Percentiles rank a stretch among this genome's conserved stretches.
These are phyloP conservation scores for Aspergillus brasiliensis DNA, from an alignment of 2,329 filamentous ascomycete species.

Conservation along the genomic window DNA sequence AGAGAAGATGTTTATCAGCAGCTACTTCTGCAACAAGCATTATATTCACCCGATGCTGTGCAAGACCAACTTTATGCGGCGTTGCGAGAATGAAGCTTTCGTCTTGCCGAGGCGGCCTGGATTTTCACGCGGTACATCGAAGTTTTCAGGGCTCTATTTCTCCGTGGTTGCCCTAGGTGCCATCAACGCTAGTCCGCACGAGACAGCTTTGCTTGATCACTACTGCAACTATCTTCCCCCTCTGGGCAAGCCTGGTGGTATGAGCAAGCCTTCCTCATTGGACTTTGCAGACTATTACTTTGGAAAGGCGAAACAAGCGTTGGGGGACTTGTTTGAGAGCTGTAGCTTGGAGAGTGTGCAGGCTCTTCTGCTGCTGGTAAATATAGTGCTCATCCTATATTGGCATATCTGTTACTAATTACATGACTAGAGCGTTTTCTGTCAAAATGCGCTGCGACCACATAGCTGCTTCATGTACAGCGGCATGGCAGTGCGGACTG, in stretches of 20 bases:
- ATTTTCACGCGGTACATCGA: slow-evolving; percentile 13
- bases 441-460: slow-evolving; percentile 37
- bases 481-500: slow-evolving; percentile 38
- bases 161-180: slow-evolving; percentile 33
- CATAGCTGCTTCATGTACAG: slow-evolving; percentile 41
- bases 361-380: slow-evolving; percentile 28
- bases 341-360: slow-evolving; percentile 30
- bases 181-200: slow-evolving; percentile 29
- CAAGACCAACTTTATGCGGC: slow-evolving; percentile 24
- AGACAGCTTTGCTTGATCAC: slow-evolving; percentile 24
- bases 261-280: slow-evolving; percentile 16
- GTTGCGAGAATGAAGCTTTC: slow-evolving; percentile 27
- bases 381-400: neutral
- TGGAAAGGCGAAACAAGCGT: slow-evolving; percentile 24
- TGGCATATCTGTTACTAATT: neutral
- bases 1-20: slow-evolving; percentile 31
- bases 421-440: slow-evolving; percentile 26
- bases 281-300: slow-evolving; percentile 32
- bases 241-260: neutral
- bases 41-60: slow-evolving; percentile 29
- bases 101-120: slow-evolving; percentile 7
- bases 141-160: slow-evolving; percentile 31
- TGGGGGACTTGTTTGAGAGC: slow-evolving; percentile 35
- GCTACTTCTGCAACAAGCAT: slow-evolving; percentile 31
- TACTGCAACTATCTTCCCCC: slow-evolving; percentile 17